phyloP scores from a whole-genome alignment of 1,139 yeast species.

The Hansenula sp. region DNA sequence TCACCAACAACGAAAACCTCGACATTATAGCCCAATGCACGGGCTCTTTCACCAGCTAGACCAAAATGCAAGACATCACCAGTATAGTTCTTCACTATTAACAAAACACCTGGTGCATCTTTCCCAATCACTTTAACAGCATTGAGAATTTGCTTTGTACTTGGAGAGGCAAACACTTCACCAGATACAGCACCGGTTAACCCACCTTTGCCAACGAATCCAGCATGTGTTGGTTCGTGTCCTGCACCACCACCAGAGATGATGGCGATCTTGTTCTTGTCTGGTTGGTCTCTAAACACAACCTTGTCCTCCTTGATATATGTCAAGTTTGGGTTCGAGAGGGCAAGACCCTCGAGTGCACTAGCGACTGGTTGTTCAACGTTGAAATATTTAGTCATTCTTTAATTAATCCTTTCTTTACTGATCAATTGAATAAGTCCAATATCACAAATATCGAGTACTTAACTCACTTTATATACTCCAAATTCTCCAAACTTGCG shows the following conservation, averaged over 20 bases:
- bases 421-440: neutral
- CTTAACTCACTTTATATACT: neutral
- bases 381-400: slow-evolving; percentile 28
- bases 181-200: slow-evolving; percentile 89
- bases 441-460: no score
- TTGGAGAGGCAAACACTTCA: slow-evolving; percentile 85
- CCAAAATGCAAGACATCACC: slow-evolving; percentile 94
- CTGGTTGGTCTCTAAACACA: slow-evolving; percentile 39
- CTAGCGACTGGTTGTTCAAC: slow-evolving; percentile 56
- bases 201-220: slow-evolving; percentile 80
- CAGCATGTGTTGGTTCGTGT: slow-evolving; percentile 92
- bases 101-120: slow-evolving; percentile 59
- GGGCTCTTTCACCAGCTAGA: slow-evolving; percentile 82
- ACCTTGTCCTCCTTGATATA: slow-evolving; percentile 67
- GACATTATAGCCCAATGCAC: slow-evolving; percentile 65
- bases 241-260: slow-evolving; percentile 96
- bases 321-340: slow-evolving; percentile 61
- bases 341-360: slow-evolving; percentile 62
- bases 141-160: slow-evolving; percentile 77
- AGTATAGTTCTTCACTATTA: slow-evolving; percentile 86
- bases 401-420: neutral
- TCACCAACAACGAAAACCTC: slow-evolving; percentile 79
- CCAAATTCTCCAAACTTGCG: neutral
- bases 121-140: slow-evolving; percentile 45
- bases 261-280: slow-evolving; percentile 52